Evolutionary conservation across 2,329 filamentous ascomycete species (phyloP).

Genomic region (Metarhizium robertsii): DNA sequence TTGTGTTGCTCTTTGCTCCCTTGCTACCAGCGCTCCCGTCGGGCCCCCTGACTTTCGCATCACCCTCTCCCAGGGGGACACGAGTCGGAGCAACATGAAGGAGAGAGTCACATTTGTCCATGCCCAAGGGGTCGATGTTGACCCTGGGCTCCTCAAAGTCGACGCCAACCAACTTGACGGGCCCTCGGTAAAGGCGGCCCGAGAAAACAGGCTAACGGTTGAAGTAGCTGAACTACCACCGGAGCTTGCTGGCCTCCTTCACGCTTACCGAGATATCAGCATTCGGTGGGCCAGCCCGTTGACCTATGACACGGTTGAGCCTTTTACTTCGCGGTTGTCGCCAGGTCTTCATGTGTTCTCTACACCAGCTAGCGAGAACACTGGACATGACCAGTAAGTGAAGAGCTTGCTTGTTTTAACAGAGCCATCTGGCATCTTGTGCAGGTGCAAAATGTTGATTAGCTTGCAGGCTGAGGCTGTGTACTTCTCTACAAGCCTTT

Average conservation of each 20-base stretch:
- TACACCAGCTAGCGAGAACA: conserved; percentile 37
- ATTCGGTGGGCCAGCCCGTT: conserved; percentile 64
- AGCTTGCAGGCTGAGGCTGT: conserved; percentile 38
- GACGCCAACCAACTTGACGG: conserved; percentile 44
- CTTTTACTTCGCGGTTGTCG: conserved; percentile 65
- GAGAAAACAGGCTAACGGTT: conserved; percentile 73
- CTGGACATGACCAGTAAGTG: conserved; percentile 14
- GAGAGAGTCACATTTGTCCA: conserved; percentile 74
- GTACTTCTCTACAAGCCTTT: conserved; percentile 50
- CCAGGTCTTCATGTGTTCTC: conserved; percentile 78
- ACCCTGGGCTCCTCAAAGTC: conserved; percentile 54
- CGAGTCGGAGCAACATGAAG: conserved; percentile 44
- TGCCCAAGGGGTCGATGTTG: conserved; percentile 51
- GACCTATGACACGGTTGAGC: conserved; percentile 51
- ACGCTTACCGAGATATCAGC: conserved; percentile 61
- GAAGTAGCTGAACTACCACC: conserved; percentile 62
- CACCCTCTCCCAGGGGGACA: neutral
- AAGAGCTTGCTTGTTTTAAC: neutral
- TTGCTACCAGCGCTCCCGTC: neutral
- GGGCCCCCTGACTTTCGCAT: neutral
- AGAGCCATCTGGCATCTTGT: neutral
- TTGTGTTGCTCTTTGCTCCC: neutral
- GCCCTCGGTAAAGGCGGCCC: conserved; percentile 51
- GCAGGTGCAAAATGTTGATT: neutral
- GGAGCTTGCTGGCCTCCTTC: conserved; percentile 54